A percentile compares a stretch with the other conserved stretches of the same genome.
Conservation (phyloP, 169 alveolate species). For the Cryptosporidium muris region DNA sequence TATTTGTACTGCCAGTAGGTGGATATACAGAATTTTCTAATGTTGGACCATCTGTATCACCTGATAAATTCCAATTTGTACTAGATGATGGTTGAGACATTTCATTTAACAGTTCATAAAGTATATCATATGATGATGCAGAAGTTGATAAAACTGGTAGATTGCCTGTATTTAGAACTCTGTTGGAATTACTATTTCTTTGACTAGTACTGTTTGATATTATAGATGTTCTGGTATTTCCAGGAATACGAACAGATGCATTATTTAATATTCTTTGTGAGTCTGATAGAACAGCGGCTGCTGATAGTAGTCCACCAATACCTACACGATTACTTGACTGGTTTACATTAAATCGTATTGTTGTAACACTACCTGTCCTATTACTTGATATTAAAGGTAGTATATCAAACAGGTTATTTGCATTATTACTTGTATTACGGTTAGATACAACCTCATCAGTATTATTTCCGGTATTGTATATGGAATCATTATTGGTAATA, state of each 20-base stretch:
- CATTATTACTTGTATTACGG: neutral
- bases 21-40: slow-evolving; percentile 62
- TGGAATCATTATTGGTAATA: neutral
- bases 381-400: slow-evolving; percentile 47
- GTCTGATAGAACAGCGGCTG: slow-evolving; percentile 51
- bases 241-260: neutral
- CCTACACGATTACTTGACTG: slow-evolving; percentile 30
- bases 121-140: slow-evolving; percentile 27
- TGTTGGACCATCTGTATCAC: slow-evolving; percentile 52
- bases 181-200: neutral
- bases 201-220: neutral
- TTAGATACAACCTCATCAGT: neutral
- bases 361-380: slow-evolving; percentile 58
- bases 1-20: slow-evolving; percentile 6
- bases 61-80: slow-evolving; percentile 48
- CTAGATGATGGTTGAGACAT: slow-evolving; percentile 45
- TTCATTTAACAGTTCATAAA: slow-evolving; percentile 66
- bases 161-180: neutral
- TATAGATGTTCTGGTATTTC: neutral
- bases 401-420: slow-evolving; percentile 22
- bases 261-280: slow-evolving; percentile 19
- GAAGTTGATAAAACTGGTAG: neutral
- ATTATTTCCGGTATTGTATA: neutral
- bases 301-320: slow-evolving; percentile 1
- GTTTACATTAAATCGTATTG: slow-evolving; percentile 48